Base-by-base conservation (phyloP, 2,329 filamentous ascomycete genomes). In the Neofusicoccum sp. region DNA sequence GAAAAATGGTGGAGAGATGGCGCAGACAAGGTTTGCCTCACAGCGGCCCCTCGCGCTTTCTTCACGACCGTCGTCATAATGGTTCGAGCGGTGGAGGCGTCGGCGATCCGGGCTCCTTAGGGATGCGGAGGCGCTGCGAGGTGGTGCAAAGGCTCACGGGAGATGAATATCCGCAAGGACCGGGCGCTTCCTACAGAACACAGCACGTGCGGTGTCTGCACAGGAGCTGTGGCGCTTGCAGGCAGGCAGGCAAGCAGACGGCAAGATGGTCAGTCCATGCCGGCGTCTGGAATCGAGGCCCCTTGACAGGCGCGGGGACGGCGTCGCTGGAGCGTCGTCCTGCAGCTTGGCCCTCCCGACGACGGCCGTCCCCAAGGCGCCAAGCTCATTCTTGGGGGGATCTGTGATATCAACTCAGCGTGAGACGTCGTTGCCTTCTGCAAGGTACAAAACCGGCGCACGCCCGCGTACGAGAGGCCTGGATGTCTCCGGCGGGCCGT, bases 401-500 rank as follows among this genome's bases (percentile, higher is more conserved):
- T 33, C 45, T 9, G 45, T 16, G 45, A 48, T 48, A 53, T 28
- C 48, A 36, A 36, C 8, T 36, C 47, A 30, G 49, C 49, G 34
- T 54, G 48, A 56, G 57, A 60, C 45, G 26, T 14, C 44, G 33
- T 12, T 54, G 58, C 47, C 38, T 47, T 44, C 58, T 60, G 58
- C 58, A 60, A 60, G 58, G 58, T 54, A 60, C 58, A 60, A 51
- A 47, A 44, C 58, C 44, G 51, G 51, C 36, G 38, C 51, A 20
- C 7, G 28, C 43, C 51, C 28, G 51, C 51, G 51, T 56, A 56
- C 51, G 51, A 56, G 51, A 41, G 54, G 54, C 43, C 43, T 45
- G 54, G 54, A 47, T 34, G 54, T 58, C 30, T 47, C 43, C 43
- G 31, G 20, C 43, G 33, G 54, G 41, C 43, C 43, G 54, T 47